Base-by-base conservation (phyloP, 176 grass and related monocot species). In the Zea luxurians region DNA sequence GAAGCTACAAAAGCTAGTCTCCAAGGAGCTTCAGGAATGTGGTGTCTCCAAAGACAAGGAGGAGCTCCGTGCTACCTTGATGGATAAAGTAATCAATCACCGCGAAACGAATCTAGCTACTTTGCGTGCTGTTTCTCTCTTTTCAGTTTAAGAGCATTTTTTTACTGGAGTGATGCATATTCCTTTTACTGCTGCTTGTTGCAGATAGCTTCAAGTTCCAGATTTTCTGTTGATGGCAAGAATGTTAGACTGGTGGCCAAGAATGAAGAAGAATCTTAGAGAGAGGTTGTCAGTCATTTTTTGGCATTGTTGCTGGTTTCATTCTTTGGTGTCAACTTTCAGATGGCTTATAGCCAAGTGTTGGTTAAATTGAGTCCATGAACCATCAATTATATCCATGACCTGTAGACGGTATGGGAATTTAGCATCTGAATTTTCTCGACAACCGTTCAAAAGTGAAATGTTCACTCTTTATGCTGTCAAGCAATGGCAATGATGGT, bases 121-220 rank as follows among this genome's bases (percentile, higher is more conserved):
- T 20, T 47, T 65, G 45, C 37, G 13, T 27, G 7, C 37, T 68
- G 41, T 40, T n/a, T 7, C 2, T 36, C 4, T 36, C 3, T 48
- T 65, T 64, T 17, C 6, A 42, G 8, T 13, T 64, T 66, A 42
- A 55, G 27, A 74, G 0, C 41, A 44, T 46, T 4, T 48, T 64
- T 40, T 80, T 36, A 10, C 7, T 41, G 27, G 27, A 27, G 27
- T 27, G 35, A 58, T 48, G 64, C 4, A 77, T 58, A 42, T 73
- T 71, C 2, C 18, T 69, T 68, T 38, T 59, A 11, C 36, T 75
- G 35, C 64, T 93, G 13, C 8, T 86, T 86, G 13, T 77, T 81
- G 38, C 90, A 99, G 96, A 77, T 99, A 81, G 73, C 77, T 82
- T 92, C 84, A 20, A 95, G 88, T 73, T 95, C 90, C 46, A 82